Evolutionary conservation across 345 rosid genomes (phyloP), one percentile per base, ranked within the genome.

Genomic region (Eucalyptus victrix): DNA sequence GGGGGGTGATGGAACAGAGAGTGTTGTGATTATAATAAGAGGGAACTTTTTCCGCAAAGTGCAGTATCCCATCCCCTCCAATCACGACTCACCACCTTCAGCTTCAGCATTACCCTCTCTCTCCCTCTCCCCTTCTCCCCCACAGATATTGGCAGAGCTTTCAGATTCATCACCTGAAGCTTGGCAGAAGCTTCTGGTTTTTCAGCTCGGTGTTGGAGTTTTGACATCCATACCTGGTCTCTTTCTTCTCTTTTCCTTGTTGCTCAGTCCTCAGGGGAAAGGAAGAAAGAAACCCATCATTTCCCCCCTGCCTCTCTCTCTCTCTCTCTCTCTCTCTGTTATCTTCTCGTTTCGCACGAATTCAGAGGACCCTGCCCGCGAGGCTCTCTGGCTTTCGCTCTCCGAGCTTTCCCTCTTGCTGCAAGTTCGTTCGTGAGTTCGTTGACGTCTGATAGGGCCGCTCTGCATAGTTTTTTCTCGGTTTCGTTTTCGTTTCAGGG

Each of bases 51-150:
- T 87, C 89, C 62, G 81, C 76, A 40, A 91, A 89, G 90, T 92
- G 92, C 94, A 93, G 94, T 53, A 91, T 94, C 88, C 92, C 93
- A 89, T 89, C 86, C 45, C 89, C 92, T 90, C 95, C 96, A 94
- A 94, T 94, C 93, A 92, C 89, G 92, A 83, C 72, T 58, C 89
- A 90, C 92, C 95, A 92, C 94, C 91, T 91, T 90, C 90, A 40
- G 47, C 85, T 9, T 76, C 40, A 3, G 45, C 69, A 62, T 89
- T 72, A 67, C 53, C 50, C 85, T 53, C 86, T 23, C 51, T 40
- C 21, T 50, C 47, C 11, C 9, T 19, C 26, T 72, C 45, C 1
- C 26, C 12, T 4, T 37, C 26, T 37, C 81, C 86, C 81, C 16
- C 34, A 3, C 69, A 13, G 87, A 24, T 86, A 87, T 62, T 83